Evolutionary conservation across 495 filamentous ascomycete genomes (phyloP).

Genomic region (Parathielavia hyrcaniae): DNA sequence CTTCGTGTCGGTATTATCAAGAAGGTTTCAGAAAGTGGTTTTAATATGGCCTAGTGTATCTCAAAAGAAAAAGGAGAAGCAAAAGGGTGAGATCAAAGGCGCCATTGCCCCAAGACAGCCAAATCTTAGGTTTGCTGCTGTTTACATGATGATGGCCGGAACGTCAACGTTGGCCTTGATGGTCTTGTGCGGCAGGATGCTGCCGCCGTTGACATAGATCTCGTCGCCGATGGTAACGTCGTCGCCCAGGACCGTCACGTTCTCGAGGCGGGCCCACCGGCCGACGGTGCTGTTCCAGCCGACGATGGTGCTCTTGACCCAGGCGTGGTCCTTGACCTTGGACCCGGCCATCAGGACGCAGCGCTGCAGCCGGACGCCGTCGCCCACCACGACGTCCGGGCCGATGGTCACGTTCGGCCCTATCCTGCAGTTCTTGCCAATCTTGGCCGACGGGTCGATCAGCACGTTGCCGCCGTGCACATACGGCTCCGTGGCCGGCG

Average conservation of each 20-base stretch:
- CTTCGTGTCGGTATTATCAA: conserved; percentile 16
- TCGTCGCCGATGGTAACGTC: conserved; percentile 99
- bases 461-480: conserved; percentile 95
- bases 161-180: conserved; percentile 98
- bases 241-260: conserved; percentile 93
- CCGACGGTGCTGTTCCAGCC: conserved; percentile 98
- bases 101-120: neutral
- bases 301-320: conserved; percentile 98
- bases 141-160: conserved; percentile 81
- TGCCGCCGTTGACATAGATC: conserved; percentile 97
- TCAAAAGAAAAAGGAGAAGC: conserved; percentile 1
- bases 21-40: neutral
- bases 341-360: conserved; percentile 83
- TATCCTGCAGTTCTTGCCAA: conserved; percentile 97
- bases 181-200: conserved; percentile 94
- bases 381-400: conserved; percentile 87
- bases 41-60: conserved; percentile 16
- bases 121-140: neutral
- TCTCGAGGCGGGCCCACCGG: conserved; percentile 93
- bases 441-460: conserved; percentile 91
- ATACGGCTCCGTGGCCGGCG: conserved; percentile 65
- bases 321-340: conserved; percentile 98
- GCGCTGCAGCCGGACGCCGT: conserved; percentile 90
- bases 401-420: conserved; percentile 97
- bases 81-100: neutral